Conservation (phyloP, 352 stramenopile genomes). For the Globisporangium ultimum region DNA sequence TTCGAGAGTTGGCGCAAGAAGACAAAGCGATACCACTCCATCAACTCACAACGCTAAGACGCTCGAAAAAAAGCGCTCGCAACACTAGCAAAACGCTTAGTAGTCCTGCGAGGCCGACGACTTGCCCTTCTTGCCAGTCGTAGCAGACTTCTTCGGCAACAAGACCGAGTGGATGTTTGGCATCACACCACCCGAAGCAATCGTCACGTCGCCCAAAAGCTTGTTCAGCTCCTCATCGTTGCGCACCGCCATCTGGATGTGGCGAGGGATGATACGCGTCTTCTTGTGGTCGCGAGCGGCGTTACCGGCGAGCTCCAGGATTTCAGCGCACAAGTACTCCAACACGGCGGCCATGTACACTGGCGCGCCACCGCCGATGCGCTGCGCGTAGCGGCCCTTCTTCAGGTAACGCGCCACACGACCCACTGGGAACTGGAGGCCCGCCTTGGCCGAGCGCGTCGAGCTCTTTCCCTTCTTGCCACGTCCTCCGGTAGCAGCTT, state of each 20-base stretch:
- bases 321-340: constrained; percentile 89
- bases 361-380: constrained; percentile 90
- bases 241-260: too few species aligned
- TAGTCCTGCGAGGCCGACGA: constrained; percentile 9
- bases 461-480: too few species aligned
- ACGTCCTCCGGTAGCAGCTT: too few species aligned
- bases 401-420: constrained; percentile 83
- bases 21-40: too few species aligned
- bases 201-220: constrained; percentile 90
- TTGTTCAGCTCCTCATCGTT: constrained; percentile 93
- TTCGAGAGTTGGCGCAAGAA: too few species aligned
- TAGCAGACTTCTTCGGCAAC: too few species aligned
- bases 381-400: constrained; percentile 90
- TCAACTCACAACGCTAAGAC: too few species aligned
- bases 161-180: too few species aligned
- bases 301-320: constrained; percentile 68
- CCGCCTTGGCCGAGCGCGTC: constrained; percentile 32
- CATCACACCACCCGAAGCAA: constrained; percentile 62
- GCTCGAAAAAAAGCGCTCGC: too few species aligned
- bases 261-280: too few species aligned
- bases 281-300: too few species aligned
- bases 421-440: constrained; percentile 94
- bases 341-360: constrained; percentile 93
- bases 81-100: constrained; percentile 8
- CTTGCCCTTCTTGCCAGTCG: too few species aligned